phyloP scores from a whole-genome alignment of 257 asterid genomes.

The Fraxinus pennsylvanica region DNA sequence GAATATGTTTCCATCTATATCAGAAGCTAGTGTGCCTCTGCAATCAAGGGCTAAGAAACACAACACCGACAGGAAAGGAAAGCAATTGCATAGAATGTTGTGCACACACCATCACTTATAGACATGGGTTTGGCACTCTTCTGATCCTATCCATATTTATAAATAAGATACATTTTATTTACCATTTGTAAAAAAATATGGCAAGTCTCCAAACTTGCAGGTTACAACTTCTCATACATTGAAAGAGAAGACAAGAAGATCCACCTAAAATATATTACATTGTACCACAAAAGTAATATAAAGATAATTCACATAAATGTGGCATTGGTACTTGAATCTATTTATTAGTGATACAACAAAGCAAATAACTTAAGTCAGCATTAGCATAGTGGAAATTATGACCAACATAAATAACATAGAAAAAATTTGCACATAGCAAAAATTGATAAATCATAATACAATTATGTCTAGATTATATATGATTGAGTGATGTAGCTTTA shows the following conservation, averaged over 20 bases:
- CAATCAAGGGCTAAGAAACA: background rate
- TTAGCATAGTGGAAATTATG: background rate
- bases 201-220: background rate
- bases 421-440: background rate
- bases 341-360: background rate
- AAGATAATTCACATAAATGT: too few relatives aligned
- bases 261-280: background rate
- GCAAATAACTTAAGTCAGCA: background rate
- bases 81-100: background rate
- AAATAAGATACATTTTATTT: too few relatives aligned
- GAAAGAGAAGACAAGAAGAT: background rate
- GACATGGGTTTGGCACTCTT: too few relatives aligned
- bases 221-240: background rate
- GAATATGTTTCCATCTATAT: conserved; percentile 12
- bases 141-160: too few relatives aligned
- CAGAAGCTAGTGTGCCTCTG: background rate
- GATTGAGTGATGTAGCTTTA: conserved; percentile 74
- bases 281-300: background rate
- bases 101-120: background rate
- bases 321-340: background rate
- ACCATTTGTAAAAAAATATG: background rate
- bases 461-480: background rate
- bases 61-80: background rate
- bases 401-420: background rate
- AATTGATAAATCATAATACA: background rate